phyloP scores from a whole-genome alignment of 352 stramenopile species.

The Aphanomyces invadans region DNA sequence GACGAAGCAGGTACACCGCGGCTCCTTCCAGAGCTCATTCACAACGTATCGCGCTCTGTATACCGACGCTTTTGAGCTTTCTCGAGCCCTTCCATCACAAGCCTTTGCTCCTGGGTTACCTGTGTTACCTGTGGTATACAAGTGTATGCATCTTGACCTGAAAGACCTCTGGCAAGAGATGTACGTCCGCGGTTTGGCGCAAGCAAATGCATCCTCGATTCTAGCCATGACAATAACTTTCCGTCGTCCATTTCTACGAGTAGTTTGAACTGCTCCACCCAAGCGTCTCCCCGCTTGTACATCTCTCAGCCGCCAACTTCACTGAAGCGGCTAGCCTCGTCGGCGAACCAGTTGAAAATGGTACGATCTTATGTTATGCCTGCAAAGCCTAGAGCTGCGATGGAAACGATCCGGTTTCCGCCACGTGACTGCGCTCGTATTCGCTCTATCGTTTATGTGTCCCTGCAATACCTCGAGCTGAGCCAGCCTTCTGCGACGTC shows the following conservation, averaged over 20 bases:
- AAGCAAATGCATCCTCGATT: neutral
- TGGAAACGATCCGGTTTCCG: neutral
- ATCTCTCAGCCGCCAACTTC: neutral
- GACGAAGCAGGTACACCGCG: neutral
- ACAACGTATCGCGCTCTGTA: neutral
- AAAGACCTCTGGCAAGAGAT: slow-evolving; percentile 5
- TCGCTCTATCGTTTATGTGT: neutral
- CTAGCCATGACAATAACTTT: neutral
- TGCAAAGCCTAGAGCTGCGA: neutral
- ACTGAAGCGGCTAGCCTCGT: neutral
- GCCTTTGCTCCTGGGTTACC: neutral
- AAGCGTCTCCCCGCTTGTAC: neutral
- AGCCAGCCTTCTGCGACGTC: neutral
- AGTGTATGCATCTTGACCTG: neutral
- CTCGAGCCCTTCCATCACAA: neutral
- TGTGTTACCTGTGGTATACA: neutral
- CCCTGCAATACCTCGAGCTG: neutral
- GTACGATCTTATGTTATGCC: neutral
- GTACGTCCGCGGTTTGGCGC: neutral
- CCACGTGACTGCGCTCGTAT: neutral
- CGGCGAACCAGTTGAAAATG: neutral
- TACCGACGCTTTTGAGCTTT: neutral
- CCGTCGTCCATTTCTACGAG: neutral
- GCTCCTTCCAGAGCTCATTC: neutral
- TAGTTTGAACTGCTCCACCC: neutral